These are phyloP conservation scores for Tuber brumale DNA, from an alignment of 495 filamentous ascomycete species.

Conservation along the genomic window DNA sequence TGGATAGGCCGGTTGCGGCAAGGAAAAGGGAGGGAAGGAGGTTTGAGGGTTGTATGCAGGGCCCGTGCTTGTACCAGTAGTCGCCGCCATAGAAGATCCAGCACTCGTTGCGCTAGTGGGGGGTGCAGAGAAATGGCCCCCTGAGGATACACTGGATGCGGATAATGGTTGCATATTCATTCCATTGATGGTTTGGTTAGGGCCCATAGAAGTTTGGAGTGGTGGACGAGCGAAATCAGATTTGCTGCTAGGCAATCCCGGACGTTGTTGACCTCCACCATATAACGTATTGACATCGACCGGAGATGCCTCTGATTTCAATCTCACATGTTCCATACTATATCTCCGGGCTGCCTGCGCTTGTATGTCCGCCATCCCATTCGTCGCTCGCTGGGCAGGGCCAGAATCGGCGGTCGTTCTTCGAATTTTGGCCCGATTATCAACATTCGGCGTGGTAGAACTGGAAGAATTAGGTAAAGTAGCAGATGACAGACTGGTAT, in stretches of 20 bases:
- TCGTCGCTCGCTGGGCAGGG: slow-evolving; percentile 23
- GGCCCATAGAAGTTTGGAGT: slow-evolving; percentile 34
- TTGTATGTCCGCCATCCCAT: slow-evolving; percentile 26
- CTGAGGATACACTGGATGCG: slow-evolving; percentile 27
- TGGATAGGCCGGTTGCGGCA: slow-evolving; percentile 53
- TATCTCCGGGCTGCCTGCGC: slow-evolving; percentile 25
- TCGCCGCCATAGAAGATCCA: slow-evolving; percentile 27
- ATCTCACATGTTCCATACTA: slow-evolving; percentile 31
- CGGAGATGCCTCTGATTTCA: slow-evolving; percentile 24
- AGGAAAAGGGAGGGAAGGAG: slow-evolving; percentile 46
- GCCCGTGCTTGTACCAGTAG: slow-evolving; percentile 20
- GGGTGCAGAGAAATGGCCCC: slow-evolving; percentile 23
- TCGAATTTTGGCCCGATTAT: slow-evolving; percentile 32
- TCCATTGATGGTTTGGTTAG: slow-evolving; percentile 28
- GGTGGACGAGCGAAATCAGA: slow-evolving; percentile 34
- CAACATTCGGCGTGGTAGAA: slow-evolving; percentile 24
- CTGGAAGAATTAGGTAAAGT: slow-evolving; percentile 33
- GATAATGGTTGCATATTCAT: slow-evolving; percentile 39
- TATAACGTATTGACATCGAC: slow-evolving; percentile 29
- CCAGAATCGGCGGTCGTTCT: slow-evolving; percentile 33
- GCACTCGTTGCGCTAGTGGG: slow-evolving; percentile 15
- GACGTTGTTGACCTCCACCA: slow-evolving; percentile 24
- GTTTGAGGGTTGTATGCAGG: slow-evolving; percentile 26
- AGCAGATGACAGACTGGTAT: slow-evolving; percentile 21
- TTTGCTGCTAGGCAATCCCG: slow-evolving; percentile 14